These are phyloP conservation scores for Suillus brevipes DNA, from an alignment of 768 basidiomycete genomes.

Conservation along the genomic window DNA sequence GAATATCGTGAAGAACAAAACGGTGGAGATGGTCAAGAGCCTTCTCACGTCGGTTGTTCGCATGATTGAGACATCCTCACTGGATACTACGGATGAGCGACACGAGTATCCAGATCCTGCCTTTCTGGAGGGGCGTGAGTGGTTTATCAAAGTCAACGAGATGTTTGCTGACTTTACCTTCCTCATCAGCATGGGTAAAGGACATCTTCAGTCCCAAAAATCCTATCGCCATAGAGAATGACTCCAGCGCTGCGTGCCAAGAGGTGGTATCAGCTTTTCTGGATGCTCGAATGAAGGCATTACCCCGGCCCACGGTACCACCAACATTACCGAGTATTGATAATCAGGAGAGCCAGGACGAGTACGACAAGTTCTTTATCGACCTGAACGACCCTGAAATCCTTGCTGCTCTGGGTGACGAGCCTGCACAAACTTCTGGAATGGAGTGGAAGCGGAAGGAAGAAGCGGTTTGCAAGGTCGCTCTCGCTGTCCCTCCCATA, in stretches of 20 bases:
- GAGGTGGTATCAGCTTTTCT: conserved; percentile 61
- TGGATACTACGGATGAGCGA: conserved; percentile 37
- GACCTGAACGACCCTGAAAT: conserved; percentile 64
- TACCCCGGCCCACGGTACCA: conserved; percentile 45
- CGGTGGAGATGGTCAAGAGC: conserved; percentile 46
- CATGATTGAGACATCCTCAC: conserved; percentile 43
- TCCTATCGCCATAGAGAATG: conserved; percentile 40
- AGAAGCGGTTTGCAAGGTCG: conserved; percentile 49
- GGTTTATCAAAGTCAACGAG: not conserved
- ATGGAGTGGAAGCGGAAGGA: conserved; percentile 45
- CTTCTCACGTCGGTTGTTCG: conserved; percentile 58
- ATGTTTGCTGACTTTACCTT: conserved; percentile 13
- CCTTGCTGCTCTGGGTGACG: conserved; percentile 51
- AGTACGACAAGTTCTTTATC: conserved; percentile 60
- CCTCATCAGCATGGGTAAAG: conserved; percentile 55
- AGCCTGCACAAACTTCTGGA: conserved; percentile 21
- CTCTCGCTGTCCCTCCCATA: conserved; percentile 13
- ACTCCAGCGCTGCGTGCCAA: conserved; percentile 56
- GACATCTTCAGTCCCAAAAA: conserved; percentile 47
- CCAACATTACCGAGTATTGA: conserved; percentile 31
- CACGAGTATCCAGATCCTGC: conserved; percentile 61
- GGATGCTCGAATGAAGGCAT: conserved; percentile 47
- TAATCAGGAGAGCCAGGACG: conserved; percentile 77
- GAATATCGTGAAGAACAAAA: conserved; percentile 19
- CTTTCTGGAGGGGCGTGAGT: conserved; percentile 56